phyloP scores from a whole-genome alignment of 2,329 filamentous ascomycete species.

The Corniculantispora saksenae region DNA sequence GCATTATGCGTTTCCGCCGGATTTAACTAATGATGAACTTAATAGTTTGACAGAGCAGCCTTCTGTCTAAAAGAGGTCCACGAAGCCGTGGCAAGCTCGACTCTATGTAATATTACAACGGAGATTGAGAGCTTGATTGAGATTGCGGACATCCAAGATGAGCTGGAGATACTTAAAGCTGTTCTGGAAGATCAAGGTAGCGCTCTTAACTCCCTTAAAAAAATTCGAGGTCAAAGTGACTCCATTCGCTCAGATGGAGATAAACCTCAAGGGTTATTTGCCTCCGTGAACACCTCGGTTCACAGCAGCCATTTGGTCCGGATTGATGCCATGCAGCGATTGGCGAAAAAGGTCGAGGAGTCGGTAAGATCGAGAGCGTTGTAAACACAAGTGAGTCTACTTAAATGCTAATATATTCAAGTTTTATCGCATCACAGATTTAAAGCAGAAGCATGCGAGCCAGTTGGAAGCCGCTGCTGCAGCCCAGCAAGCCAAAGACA shows the following conservation, averaged over 20 bases:
- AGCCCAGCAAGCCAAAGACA: neutral
- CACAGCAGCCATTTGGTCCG: neutral
- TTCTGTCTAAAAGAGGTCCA: neutral
- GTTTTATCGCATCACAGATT: neutral
- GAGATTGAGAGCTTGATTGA: slow-evolving; percentile 20
- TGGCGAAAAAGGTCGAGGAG: neutral
- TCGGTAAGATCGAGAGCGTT: neutral
- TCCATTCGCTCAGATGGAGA: neutral
- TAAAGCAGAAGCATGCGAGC: neutral
- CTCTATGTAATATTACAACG: neutral
- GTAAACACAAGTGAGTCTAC: neutral
- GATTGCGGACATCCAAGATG: slow-evolving; percentile 19
- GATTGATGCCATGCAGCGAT: neutral
- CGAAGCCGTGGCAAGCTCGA: neutral
- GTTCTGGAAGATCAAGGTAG: slow-evolving; percentile 14
- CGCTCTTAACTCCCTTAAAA: neutral
- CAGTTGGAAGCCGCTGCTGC: neutral
- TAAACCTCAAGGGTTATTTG: neutral
- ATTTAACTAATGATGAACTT: neutral
- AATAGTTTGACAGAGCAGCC: neutral
- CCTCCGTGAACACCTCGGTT: neutral
- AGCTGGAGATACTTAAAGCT: slow-evolving; percentile 18
- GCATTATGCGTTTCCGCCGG: neutral
- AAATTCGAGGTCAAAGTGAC: neutral
- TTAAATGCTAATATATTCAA: neutral